These are phyloP conservation scores for Salix viminalis DNA, from an alignment of 345 rosid genomes.

Conservation along the genomic window DNA sequence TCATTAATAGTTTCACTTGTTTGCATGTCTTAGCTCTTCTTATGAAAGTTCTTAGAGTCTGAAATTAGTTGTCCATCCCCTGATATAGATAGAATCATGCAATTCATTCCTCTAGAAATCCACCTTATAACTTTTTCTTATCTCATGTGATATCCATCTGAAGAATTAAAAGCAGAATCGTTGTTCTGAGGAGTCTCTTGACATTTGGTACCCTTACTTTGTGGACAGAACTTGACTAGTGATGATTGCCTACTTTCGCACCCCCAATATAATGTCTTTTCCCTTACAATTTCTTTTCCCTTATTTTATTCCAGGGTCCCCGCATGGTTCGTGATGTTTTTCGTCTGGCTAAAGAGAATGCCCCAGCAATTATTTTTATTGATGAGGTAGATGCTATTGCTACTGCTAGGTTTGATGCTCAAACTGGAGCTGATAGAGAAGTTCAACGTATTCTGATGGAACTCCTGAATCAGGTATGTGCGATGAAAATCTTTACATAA, in stretches of 20 bases:
- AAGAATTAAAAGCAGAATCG: background rate
- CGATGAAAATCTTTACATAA: background rate
- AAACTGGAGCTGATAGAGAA: slow-evolving; percentile 99
- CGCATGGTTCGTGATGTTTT: slow-evolving; percentile 99
- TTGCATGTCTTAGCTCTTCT: background rate
- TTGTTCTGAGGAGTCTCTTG: background rate
- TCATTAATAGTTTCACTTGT: background rate
- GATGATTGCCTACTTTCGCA: background rate
- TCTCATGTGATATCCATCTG: background rate
- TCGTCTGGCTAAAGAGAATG: slow-evolving; percentile 97
- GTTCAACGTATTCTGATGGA: slow-evolving; percentile 98
- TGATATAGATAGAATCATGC: background rate
- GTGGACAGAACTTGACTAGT: background rate
- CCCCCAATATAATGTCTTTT: background rate
- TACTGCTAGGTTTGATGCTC: slow-evolving; percentile 99
- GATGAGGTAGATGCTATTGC: slow-evolving; percentile 99
- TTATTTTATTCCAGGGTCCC: slow-evolving; percentile 67
- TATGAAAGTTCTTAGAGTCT: background rate
- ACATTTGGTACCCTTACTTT: background rate
- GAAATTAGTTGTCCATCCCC: background rate
- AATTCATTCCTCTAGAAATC: background rate
- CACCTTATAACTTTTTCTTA: background rate
- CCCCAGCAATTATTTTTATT: slow-evolving; percentile 95
- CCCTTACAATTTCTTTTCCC: background rate
- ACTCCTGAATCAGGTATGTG: slow-evolving; percentile 76